Percentiles rank a stretch among this genome's conserved stretches.
Evolutionary conservation across 2,329 filamentous ascomycete genomes (phyloP).

Genomic region (Calonectria crousiana): DNA sequence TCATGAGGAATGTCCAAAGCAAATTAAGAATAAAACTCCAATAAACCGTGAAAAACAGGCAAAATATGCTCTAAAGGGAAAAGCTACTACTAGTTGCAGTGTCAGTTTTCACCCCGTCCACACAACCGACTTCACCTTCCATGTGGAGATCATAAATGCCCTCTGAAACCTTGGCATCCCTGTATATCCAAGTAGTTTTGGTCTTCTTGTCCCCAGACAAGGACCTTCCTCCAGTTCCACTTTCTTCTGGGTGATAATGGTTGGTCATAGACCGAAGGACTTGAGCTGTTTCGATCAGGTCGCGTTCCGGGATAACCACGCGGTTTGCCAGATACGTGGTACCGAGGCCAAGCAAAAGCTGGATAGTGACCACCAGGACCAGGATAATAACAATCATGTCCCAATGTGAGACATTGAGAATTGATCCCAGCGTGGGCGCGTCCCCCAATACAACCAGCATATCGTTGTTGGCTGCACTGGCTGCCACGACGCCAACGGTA

Average conservation of each 20-base stretch:
- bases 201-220: background rate
- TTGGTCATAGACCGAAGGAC: constrained; percentile 12
- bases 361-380: background rate
- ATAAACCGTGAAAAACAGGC: background rate
- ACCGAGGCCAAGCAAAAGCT: background rate
- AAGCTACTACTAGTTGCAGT: no score
- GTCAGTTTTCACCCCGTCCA: background rate
- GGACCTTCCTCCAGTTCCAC: background rate
- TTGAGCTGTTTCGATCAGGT: background rate
- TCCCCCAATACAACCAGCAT: constrained; percentile 42
- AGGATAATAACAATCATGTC: background rate
- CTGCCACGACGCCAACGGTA: constrained; percentile 50
- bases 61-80: background rate
- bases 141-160: constrained; percentile 14
- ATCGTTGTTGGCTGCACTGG: constrained; percentile 47
- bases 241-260: background rate
- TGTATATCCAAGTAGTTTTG: background rate
- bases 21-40: background rate
- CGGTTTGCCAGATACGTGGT: background rate
- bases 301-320: background rate
- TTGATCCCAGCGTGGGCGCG: constrained; percentile 47
- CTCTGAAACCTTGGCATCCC: background rate
- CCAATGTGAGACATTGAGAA: constrained; percentile 50
- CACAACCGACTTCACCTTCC: background rate
- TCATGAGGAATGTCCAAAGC: no score